phyloP scores from a whole-genome alignment of 2,329 filamentous ascomycete species.

The Sclerotiophoma versabilis region DNA sequence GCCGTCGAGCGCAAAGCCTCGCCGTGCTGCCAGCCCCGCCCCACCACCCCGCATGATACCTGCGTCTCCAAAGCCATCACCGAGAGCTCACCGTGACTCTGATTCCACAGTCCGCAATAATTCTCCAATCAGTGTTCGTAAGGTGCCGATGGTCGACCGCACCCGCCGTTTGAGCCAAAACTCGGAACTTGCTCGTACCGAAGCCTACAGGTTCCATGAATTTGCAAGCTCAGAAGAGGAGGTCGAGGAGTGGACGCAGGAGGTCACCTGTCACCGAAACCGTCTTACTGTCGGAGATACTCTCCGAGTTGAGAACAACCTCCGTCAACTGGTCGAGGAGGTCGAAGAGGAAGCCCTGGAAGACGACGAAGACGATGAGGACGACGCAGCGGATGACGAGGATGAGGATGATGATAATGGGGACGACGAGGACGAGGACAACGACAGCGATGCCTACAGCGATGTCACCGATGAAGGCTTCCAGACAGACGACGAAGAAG shows the following conservation, averaged over 20 bases:
- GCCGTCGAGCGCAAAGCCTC: slow-evolving; percentile 44
- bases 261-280: slow-evolving; percentile 66
- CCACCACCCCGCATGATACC: slow-evolving; percentile 40
- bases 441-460: slow-evolving; percentile 46
- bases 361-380: slow-evolving; percentile 62
- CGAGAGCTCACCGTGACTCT: slow-evolving; percentile 55
- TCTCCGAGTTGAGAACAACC: slow-evolving; percentile 85
- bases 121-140: slow-evolving; percentile 55
- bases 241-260: slow-evolving; percentile 91
- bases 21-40: slow-evolving; percentile 56
- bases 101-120: slow-evolving; percentile 59
- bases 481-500: slow-evolving; percentile 79
- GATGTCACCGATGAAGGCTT: slow-evolving; percentile 69
- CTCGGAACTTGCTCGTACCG: slow-evolving; percentile 59
- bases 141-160: slow-evolving; percentile 41
- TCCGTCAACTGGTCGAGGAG: slow-evolving; percentile 85
- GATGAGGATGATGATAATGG: slow-evolving; percentile 51
- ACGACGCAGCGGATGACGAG: slow-evolving; percentile 56
- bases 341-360: slow-evolving; percentile 86
- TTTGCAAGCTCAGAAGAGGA: slow-evolving; percentile 87
- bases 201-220: slow-evolving; percentile 77
- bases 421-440: slow-evolving; percentile 57
- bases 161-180: slow-evolving; percentile 46
- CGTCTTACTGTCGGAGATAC: slow-evolving; percentile 91
- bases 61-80: slow-evolving; percentile 39